Evolutionary conservation across 2,329 filamentous ascomycete species (phyloP), one percentile per base, ranked within the genome.

Genomic region (Nigrospora oryzae): DNA sequence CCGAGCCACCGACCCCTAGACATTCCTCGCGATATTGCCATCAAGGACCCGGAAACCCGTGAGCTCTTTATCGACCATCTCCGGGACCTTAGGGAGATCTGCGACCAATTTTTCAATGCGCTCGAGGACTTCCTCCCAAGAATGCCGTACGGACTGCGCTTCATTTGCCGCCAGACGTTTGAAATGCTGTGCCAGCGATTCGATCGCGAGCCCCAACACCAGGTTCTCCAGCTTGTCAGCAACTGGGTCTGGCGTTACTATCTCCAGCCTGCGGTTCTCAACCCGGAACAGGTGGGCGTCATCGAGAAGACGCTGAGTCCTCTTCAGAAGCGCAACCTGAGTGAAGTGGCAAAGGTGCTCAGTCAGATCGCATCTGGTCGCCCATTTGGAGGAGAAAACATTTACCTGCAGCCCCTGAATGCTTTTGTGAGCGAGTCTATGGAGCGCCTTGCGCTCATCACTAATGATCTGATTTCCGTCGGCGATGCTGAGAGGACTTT

Each of bases 231-330:
- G 56, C 74, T 93, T 32, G 86, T 93, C 13, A 86, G 86, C 11
- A 83, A 89, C 57, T 98, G 93, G 89, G 69, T 96, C 10, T 98
- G 91, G 89, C 89, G 84, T 51, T 88, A 85, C 54, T 98, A 98
- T 62, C 77, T 98, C 30, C 86, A 95, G 53, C 90, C 93, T 44
- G 89, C 91, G 2, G 70, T 98, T 39, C 74, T 84, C n/a, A 81
- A 89, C 48, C 93, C 93, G 0, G 91, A 98, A 63, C 89, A 90
- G 56, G 89, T 89, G 57, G 93, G 93, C 16, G 89, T 97, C 3
- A 83, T 95, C 42, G 93, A 97, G 62, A 88, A 88, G 60, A 83
- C 86, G 28, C 71, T 98, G 38, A 89, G 88, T 46, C 90, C 91
- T 34, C 77, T 95, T 30, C 91, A 97, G 66, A 96, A 95, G 71